Conservation (phyloP, 2,329 filamentous ascomycete genomes). For the Calonectria naviculata region DNA sequence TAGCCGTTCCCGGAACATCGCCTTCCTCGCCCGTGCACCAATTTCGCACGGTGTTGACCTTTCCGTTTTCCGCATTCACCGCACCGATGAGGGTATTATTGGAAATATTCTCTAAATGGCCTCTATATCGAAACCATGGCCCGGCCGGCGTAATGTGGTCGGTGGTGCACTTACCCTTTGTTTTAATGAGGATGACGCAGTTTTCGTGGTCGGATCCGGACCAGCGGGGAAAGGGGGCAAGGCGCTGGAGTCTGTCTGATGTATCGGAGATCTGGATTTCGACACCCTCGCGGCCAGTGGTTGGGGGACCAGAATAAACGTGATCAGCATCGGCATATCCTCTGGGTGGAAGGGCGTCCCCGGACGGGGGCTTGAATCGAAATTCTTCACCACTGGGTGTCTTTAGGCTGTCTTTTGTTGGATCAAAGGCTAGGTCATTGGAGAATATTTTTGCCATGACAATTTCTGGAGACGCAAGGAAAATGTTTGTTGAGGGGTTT, state of each 20-base stretch:
- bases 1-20: conserved; percentile 6
- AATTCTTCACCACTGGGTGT: conserved; percentile 98
- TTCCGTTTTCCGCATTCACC: conserved; percentile 16
- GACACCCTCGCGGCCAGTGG: conserved; percentile 75
- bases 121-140: conserved; percentile 3
- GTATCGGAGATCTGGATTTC: conserved; percentile 85
- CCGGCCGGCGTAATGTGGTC: conserved; percentile 12
- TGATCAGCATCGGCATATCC: conserved; percentile 93
- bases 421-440: conserved; percentile 92
- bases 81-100: conserved; percentile 17
- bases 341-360: conserved; percentile 79
- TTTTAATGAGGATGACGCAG: conserved; percentile 2
- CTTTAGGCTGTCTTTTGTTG: conserved; percentile 89
- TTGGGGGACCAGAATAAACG: conserved; percentile 96
- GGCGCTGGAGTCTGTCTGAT: conserved; percentile 94
- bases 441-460: conserved; percentile 89
- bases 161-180: conserved; percentile 8
- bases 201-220: conserved; percentile 1
- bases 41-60: background rate
- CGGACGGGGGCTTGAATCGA: conserved; percentile 82
- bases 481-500: conserved; percentile 94
- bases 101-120: conserved; percentile 11
- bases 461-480: conserved; percentile 90
- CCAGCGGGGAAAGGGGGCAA: conserved; percentile 76
- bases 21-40: background rate